phyloP scores from a whole-genome alignment of 1,139 yeast genomes.

The Hemisphaericaspora lyxosophila region DNA sequence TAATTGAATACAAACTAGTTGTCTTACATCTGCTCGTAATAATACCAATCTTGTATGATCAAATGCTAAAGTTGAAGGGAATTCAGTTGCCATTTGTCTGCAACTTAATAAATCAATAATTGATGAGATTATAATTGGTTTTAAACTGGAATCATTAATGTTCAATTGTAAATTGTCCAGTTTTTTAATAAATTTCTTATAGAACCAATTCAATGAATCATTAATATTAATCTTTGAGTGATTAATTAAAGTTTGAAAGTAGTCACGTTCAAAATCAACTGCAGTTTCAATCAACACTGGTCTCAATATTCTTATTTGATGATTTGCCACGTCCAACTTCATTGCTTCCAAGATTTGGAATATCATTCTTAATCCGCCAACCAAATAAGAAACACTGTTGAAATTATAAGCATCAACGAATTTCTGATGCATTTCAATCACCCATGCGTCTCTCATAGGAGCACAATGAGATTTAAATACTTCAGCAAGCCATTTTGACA shows the following conservation, averaged over 20 bases:
- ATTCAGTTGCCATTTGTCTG: constrained; percentile 77
- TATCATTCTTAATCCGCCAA: constrained; percentile 75
- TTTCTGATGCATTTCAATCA: constrained; percentile 74
- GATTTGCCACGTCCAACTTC: constrained; percentile 94
- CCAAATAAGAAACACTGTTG: constrained; percentile 55
- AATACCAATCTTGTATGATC: constrained; percentile 80
- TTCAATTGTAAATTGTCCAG: constrained; percentile 4
- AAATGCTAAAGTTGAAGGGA: constrained; percentile 83
- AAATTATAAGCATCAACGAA: constrained; percentile 62
- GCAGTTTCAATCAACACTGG: constrained; percentile 87
- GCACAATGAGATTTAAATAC: constrained; percentile 86
- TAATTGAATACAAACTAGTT: constrained; percentile 75
- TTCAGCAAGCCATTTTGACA: constrained; percentile 69
- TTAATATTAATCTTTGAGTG: constrained; percentile 66
- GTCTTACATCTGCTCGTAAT: constrained; percentile 82
- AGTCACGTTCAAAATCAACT: constrained; percentile 87
- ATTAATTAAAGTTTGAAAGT: constrained; percentile 68
- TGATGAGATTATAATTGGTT: constrained; percentile 45
- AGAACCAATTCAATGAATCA: constrained; percentile 74
- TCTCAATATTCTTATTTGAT: constrained; percentile 81
- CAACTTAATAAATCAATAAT: constrained; percentile 68
- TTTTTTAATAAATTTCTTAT: constrained; percentile 28
- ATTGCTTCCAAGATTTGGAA: constrained; percentile 91
- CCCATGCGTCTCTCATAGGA: constrained; percentile 93
- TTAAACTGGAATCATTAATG: constrained; percentile 23